A percentile compares a stretch with the other conserved stretches of the same genome.
Conservation (phyloP, 139 green algal species). For the Chlamydomonas eustigma region DNA sequence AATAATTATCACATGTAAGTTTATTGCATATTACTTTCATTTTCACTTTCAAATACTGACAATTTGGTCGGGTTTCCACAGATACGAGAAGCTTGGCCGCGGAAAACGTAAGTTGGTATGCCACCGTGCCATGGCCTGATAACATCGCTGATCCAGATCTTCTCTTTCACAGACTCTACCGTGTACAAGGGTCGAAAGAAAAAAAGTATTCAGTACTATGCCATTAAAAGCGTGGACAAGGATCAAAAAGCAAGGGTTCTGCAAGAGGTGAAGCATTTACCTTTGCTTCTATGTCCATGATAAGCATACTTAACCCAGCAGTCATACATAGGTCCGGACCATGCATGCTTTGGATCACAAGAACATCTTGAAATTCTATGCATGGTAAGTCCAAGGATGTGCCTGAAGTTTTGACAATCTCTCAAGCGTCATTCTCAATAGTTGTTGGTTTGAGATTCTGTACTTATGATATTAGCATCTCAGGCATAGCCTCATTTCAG, state of each 20-base stretch:
- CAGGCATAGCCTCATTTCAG: slow-evolving; percentile 45
- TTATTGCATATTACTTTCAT: background rate
- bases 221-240: slow-evolving; percentile 92
- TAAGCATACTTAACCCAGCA: background rate
- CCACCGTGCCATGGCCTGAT: background rate
- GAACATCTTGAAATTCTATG: slow-evolving; percentile 89
- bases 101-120: slow-evolving; percentile 7
- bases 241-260: slow-evolving; percentile 76
- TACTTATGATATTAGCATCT: too few species aligned
- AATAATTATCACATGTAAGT: slow-evolving; percentile 21
- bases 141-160: background rate
- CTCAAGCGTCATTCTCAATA: background rate
- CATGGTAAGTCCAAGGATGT: slow-evolving; percentile 79
- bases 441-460: background rate
- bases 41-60: background rate
- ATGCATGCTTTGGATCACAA: slow-evolving; percentile 84
- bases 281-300: background rate
- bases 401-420: background rate
- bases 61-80: too few species aligned
- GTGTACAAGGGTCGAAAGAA: slow-evolving; percentile 94
- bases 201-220: slow-evolving; percentile 92
- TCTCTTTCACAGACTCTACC: slow-evolving; percentile 49
- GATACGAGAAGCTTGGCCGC: slow-evolving; percentile 10
- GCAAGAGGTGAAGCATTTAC: slow-evolving; percentile 70
- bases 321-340: slow-evolving; percentile 59